Evolutionary conservation across 768 basidiomycete genomes (phyloP).

Genomic region (Lyophyllum atratum): DNA sequence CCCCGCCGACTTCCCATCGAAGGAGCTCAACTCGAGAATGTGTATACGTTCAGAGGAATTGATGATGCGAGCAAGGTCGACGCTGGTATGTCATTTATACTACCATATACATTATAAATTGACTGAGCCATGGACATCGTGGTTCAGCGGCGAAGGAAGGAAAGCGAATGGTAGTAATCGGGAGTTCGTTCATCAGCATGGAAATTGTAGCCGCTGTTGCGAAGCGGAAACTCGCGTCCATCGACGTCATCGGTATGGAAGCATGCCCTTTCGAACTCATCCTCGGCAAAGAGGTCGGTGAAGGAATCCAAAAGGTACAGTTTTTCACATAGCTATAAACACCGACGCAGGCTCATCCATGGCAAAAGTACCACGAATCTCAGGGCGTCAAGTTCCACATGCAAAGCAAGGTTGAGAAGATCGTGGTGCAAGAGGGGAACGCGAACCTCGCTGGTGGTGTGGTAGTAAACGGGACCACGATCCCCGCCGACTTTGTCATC

Average conservation of each 20-base stretch:
- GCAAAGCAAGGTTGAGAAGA: slow-evolving; percentile 65
- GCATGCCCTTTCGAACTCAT: slow-evolving; percentile 79
- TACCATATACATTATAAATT: not conserved
- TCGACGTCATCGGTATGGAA: slow-evolving; percentile 85
- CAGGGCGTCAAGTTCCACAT: slow-evolving; percentile 88
- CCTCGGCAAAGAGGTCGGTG: slow-evolving; percentile 79
- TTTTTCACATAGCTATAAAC: not conserved
- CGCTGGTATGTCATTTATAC: slow-evolving; percentile 44
- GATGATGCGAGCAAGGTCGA: slow-evolving; percentile 73
- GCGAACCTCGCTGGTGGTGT: slow-evolving; percentile 62
- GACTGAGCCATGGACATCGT: not conserved
- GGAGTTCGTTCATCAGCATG: slow-evolving; percentile 92
- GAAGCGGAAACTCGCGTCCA: slow-evolving; percentile 75
- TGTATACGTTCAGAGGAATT: slow-evolving; percentile 73
- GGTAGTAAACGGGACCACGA: slow-evolving; percentile 59
- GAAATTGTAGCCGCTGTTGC: slow-evolving; percentile 79
- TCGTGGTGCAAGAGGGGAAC: slow-evolving; percentile 56
- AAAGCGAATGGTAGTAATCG: slow-evolving; percentile 79
- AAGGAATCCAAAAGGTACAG: slow-evolving; percentile 70
- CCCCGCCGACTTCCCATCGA: slow-evolving; percentile 79
- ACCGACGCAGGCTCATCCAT: not conserved
- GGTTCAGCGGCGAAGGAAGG: slow-evolving; percentile 64
- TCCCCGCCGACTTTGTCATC: slow-evolving; percentile 77
- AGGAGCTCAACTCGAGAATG: slow-evolving; percentile 72
- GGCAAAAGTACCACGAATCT: slow-evolving; percentile 68